Evolutionary conservation across 169 alveolate species (phyloP).

Genomic region (Cardiosporidium cionae): DNA sequence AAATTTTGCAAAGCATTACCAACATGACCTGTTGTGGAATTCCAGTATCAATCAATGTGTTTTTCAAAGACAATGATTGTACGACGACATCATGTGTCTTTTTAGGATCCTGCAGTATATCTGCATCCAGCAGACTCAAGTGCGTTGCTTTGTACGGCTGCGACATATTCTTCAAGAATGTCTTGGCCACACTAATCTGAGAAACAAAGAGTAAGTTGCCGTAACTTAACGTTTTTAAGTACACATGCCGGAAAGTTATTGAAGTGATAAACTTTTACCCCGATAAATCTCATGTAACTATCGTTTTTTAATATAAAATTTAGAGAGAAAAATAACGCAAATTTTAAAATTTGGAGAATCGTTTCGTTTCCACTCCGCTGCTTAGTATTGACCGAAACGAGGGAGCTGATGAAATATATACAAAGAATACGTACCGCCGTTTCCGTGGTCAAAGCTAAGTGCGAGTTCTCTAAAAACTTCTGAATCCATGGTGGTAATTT

Average conservation of each 20-base stretch:
- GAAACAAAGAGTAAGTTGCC: not conserved
- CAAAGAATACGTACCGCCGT: constrained; percentile 52
- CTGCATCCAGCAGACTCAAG: no score
- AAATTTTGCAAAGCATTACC: no score
- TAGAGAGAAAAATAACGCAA: not conserved
- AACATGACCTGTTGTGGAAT: no score
- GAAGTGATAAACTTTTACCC: not conserved
- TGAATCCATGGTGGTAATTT: constrained; percentile 82
- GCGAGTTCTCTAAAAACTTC: constrained; percentile 60
- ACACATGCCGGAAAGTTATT: not conserved
- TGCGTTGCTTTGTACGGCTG: no score
- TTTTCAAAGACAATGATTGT: no score
- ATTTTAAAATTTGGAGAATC: not conserved
- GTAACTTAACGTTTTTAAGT: not conserved
- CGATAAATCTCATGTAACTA: not conserved
- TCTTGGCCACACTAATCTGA: constrained; percentile 13
- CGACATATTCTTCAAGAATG: constrained; percentile 19
- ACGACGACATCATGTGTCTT: no score
- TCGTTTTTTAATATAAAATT: not conserved
- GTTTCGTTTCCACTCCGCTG: not conserved
- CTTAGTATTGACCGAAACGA: not conserved
- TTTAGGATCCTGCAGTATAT: no score
- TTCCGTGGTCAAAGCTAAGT: constrained; percentile 60
- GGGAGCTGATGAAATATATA: not conserved
- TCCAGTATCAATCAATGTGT: no score